Conservation (phyloP, 352 stramenopile genomes). For the Phytophthora multivora region DNA sequence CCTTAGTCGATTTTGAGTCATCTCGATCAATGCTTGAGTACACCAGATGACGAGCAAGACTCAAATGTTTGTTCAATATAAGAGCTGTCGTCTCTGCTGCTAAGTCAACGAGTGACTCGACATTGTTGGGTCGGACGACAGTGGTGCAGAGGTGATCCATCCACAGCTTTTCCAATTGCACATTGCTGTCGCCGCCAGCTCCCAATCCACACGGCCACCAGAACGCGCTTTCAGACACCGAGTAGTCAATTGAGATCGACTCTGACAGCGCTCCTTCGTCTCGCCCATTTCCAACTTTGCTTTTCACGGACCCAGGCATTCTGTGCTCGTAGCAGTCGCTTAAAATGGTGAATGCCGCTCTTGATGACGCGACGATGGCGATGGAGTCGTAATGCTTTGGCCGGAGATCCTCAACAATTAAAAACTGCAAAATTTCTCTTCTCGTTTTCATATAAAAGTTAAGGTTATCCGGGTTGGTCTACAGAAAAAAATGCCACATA, state of each 20-base stretch:
- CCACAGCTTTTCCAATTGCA: conserved; percentile 58
- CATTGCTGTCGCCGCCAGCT: conserved; percentile 9
- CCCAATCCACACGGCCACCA: conserved; percentile 75
- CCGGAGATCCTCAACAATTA: conserved; percentile 56
- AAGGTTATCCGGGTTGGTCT: conserved; percentile 57
- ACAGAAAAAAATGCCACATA: conserved; percentile 1
- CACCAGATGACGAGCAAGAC: conserved; percentile 69
- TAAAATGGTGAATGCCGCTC: conserved; percentile 74
- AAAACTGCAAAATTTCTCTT: conserved; percentile 53
- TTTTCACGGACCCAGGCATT: conserved; percentile 25
- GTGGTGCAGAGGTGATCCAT: conserved; percentile 73
- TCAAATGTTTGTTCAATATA: conserved; percentile 81
- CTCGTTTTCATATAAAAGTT: conserved; percentile 68
- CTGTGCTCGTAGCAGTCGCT: conserved; percentile 79
- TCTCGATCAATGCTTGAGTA: conserved; percentile 49
- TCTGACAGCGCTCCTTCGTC: conserved; percentile 81
- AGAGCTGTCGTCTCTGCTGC: conserved; percentile 75
- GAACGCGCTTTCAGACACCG: conserved; percentile 74
- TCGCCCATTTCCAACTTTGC: conserved; percentile 20
- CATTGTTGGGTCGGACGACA: conserved; percentile 66
- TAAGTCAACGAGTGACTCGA: conserved; percentile 72
- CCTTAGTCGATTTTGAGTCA: conserved; percentile 27
- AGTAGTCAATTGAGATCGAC: conserved; percentile 73
- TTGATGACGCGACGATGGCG: conserved; percentile 51
- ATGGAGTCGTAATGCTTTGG: conserved; percentile 58